Evolutionary conservation across 805 yeast species (phyloP), one percentile per base, ranked within the genome.

Genomic region (Tetrapisispora namnaoensis): DNA sequence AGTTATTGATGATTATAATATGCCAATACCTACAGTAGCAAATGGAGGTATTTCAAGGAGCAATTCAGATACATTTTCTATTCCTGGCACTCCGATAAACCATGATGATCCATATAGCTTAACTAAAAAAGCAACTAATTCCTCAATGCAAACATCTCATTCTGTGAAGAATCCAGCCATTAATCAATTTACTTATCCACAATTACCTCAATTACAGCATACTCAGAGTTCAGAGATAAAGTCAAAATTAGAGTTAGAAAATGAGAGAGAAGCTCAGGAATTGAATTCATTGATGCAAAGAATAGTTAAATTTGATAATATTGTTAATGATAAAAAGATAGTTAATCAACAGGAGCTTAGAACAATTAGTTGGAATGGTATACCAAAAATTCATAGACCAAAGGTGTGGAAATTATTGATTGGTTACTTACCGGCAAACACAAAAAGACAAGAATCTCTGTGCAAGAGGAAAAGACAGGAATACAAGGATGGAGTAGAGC

Each of bases 311-410:
- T 88, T 89, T 64, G 83, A 82, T 48, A 72, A 73, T 30, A 72
- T 87, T 3, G 66, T 91, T 34, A 71, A 71, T 37, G 67, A 70
- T 7, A 68, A 66, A 24, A 73, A 73, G 47, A 69, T 71, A n/a
- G 79, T 90, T 36, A 86, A 87, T 54, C 64, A 86, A 50, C 74
- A 73, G 44, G 89, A 82, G 45, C 71, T 93, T 47, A 76, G 87
- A 53, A 80, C 84, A 60, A 74, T 89, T 45, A 78, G 96, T 17
- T 93, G 99, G 98, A 85, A 90, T 58, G 99, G 99, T 1, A 78
- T 93, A 6, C 98, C 99, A 0, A 69, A 76, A 13, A 82, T 81
- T 49, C 72, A 89, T 49, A 73, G 98, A 50, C 86, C 97, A 0
- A 68, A 83, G 38, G 79, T 86, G 13, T 93, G 99, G 99, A 95